Percentiles rank a stretch among this genome's conserved stretches.
phyloP scores from a whole-genome alignment of 1,284 basidiomycete species.

The Moniliella sp. region DNA sequence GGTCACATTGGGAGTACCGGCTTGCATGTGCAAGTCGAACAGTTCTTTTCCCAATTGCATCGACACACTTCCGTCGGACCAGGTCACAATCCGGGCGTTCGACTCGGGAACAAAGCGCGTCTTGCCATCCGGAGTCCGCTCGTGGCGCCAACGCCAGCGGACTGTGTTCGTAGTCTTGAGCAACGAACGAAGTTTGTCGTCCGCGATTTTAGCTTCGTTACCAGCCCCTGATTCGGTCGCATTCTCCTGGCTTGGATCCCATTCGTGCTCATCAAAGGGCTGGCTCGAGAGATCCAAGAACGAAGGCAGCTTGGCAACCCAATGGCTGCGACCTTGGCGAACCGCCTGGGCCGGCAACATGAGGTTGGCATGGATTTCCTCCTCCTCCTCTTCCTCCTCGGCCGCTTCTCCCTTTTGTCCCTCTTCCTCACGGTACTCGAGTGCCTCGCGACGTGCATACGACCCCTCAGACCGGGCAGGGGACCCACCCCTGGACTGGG shows the following conservation, averaged over 20 bases:
- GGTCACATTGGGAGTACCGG: background rate
- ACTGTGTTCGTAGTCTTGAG: conserved; percentile 70
- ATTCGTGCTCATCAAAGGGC: conserved; percentile 15
- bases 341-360: conserved; percentile 17
- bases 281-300: conserved; percentile 21
- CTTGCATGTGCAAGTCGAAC: conserved; percentile 43
- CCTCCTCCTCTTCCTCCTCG: conserved; percentile 43
- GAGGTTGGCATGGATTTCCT: conserved; percentile 40
- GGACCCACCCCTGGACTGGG: too few relatives aligned
- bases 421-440: conserved; percentile 2
- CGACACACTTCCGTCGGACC: conserved; percentile 73
- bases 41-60: conserved; percentile 65
- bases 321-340: conserved; percentile 22
- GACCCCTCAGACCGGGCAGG: background rate
- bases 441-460: background rate
- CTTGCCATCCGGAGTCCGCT: conserved; percentile 41
- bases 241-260: conserved; percentile 15
- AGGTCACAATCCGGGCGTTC: conserved; percentile 63
- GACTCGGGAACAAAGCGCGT: conserved; percentile 56
- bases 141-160: conserved; percentile 66
- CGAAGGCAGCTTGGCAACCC: conserved; percentile 25
- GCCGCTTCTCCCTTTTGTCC: conserved; percentile 36
- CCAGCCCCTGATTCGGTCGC: conserved; percentile 39
- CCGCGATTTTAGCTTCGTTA: conserved; percentile 39
- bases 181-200: conserved; percentile 15